Conservation (phyloP, 805 yeast genomes). For the Starmerella sirachaensis region DNA sequence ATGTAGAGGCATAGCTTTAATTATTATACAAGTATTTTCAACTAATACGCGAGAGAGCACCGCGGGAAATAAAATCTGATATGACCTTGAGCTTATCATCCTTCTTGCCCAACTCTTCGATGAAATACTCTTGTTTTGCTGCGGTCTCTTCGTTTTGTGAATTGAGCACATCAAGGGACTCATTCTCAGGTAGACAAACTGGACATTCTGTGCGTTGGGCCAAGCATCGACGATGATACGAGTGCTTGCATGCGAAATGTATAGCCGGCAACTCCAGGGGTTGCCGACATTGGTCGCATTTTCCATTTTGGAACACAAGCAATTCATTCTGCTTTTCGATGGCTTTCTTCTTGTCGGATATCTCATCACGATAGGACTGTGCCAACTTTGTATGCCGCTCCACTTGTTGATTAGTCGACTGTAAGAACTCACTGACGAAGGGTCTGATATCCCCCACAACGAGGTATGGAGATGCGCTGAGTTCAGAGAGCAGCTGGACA, state of each 20-base stretch:
- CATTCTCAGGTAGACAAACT: conserved; percentile 57
- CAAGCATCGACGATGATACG: conserved; percentile 74
- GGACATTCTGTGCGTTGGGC: conserved; percentile 46
- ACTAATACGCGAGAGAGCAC: conserved; percentile 42
- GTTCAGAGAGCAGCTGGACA: conserved; percentile 59
- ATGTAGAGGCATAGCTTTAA: conserved; percentile 51
- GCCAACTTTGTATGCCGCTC: conserved; percentile 55
- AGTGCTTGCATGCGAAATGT: conserved; percentile 77
- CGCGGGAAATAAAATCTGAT: conserved; percentile 75
- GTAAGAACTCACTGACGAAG: conserved; percentile 50
- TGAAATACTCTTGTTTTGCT: conserved; percentile 52
- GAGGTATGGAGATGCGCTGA: conserved; percentile 50
- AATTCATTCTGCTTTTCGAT: conserved; percentile 43
- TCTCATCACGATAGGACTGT: conserved; percentile 55
- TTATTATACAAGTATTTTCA: not conserved
- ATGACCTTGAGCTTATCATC: conserved; percentile 61
- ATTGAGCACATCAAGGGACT: conserved; percentile 48
- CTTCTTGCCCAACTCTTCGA: conserved; percentile 39
- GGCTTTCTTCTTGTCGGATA: conserved; percentile 41
- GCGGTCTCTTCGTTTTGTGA: conserved; percentile 50
- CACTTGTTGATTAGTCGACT: conserved; percentile 50
- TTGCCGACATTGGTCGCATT: conserved; percentile 54
- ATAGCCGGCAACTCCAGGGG: conserved; percentile 65
- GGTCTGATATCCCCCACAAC: conserved; percentile 63
- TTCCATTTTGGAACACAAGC: conserved; percentile 46